Percentiles rank a stretch among this genome's conserved stretches.
Conservation (phyloP, 306 rosid species). For the Pterocarpus santalinus region DNA sequence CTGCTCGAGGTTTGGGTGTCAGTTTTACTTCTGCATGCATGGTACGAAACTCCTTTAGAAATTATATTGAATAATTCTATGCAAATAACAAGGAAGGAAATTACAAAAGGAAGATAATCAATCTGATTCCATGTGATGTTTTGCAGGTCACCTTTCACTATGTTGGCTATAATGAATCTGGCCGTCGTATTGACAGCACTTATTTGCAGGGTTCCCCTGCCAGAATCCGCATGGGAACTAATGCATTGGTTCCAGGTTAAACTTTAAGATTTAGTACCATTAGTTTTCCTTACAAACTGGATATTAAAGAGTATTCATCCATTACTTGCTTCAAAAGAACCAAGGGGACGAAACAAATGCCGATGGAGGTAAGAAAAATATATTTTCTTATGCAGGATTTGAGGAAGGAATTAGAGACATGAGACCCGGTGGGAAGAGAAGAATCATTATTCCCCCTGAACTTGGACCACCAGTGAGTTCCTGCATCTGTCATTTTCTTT, state of each 20-base stretch:
- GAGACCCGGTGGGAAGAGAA: conserved; percentile 95
- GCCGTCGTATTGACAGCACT: conserved; percentile 97
- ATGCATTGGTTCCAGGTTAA: conserved; percentile 92
- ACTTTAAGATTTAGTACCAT: conserved; percentile 11
- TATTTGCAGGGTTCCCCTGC: conserved; percentile 94
- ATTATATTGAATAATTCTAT: background rate
- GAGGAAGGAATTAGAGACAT: conserved; percentile 95
- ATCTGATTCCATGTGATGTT: conserved; percentile 17
- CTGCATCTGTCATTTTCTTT: conserved; percentile 41
- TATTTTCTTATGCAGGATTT: conserved; percentile 72
- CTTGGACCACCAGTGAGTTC: conserved; percentile 96
- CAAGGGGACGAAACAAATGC: background rate
- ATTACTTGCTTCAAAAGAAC: conserved; percentile 17
- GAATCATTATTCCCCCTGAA: conserved; percentile 95
- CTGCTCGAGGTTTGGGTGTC: background rate
- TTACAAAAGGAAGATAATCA: background rate
- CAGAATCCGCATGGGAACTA: conserved; percentile 92
- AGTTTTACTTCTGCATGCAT: background rate
- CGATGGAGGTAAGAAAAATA: conserved; percentile 11
- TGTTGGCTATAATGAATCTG: conserved; percentile 92
- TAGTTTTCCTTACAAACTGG: conserved; percentile 34
- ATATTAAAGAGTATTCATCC: conserved; percentile 9
- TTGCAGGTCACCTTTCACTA: conserved; percentile 92
- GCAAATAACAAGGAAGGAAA: background rate
- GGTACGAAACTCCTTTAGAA: background rate